phyloP scores from a whole-genome alignment of 257 asterid species.

The Agastache rugosa region DNA sequence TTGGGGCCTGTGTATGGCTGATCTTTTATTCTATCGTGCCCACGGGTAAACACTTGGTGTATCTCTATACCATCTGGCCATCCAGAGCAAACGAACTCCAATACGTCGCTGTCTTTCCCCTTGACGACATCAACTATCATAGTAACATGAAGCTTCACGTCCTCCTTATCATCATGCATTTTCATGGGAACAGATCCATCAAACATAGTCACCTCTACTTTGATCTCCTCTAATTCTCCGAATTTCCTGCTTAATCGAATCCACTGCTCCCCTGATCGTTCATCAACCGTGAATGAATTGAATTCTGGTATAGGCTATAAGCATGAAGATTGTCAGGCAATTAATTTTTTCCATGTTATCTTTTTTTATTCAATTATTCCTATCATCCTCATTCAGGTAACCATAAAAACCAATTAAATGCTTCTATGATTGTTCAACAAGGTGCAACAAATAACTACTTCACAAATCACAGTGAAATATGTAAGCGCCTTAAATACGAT shows the following conservation, averaged over 20 bases:
- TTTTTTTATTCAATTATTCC: neutral
- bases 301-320: slow-evolving; percentile 67
- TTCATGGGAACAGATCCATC: slow-evolving; percentile 68
- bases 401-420: neutral
- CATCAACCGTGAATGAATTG: slow-evolving; percentile 71
- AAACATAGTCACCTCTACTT: slow-evolving; percentile 89
- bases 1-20: slow-evolving; percentile 70
- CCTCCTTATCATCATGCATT: slow-evolving; percentile 56
- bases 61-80: slow-evolving; percentile 84
- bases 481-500: slow-evolving; percentile 6
- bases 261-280: slow-evolving; percentile 88
- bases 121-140: slow-evolving; percentile 62
- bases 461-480: neutral
- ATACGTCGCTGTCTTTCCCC: slow-evolving; percentile 57
- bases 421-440: slow-evolving; percentile 3
- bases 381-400: slow-evolving; percentile 7
- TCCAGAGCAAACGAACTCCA: slow-evolving; percentile 85
- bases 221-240: slow-evolving; percentile 77
- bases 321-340: slow-evolving; percentile 29
- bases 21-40: slow-evolving; percentile 36
- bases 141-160: slow-evolving; percentile 68
- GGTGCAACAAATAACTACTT: slow-evolving; percentile 12
- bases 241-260: slow-evolving; percentile 64
- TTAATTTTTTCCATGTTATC: neutral
- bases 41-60: slow-evolving; percentile 59